Evolutionary conservation across 2,329 filamentous ascomycete species (phyloP).

Genomic region (Magnaporthiopsis incrustans): DNA sequence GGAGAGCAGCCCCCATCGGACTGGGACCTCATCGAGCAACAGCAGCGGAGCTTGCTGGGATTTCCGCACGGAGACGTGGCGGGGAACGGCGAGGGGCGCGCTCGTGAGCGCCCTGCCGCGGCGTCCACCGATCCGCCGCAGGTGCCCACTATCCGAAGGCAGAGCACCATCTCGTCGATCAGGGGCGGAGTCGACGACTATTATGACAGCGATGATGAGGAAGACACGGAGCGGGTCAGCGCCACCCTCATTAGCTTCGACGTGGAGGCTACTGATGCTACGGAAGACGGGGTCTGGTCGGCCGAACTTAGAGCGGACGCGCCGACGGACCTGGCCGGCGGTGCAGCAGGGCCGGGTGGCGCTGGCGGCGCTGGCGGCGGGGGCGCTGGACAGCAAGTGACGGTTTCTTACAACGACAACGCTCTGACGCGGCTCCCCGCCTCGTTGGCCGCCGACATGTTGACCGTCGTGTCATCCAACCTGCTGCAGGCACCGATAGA

Average conservation of each 20-base stretch:
- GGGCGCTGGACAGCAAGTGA: background rate
- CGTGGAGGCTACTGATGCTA: slow-evolving; percentile 48
- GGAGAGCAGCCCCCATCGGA: slow-evolving; percentile 1
- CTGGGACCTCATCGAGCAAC: background rate
- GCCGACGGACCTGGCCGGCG: background rate
- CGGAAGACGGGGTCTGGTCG: slow-evolving; percentile 45
- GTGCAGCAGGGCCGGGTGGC: background rate
- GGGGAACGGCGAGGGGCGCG: slow-evolving; percentile 14
- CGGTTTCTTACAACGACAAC: slow-evolving; percentile 26
- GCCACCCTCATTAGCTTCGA: slow-evolving; percentile 54
- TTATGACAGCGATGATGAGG: slow-evolving; percentile 49
- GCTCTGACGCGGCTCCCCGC: slow-evolving; percentile 43
- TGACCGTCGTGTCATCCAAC: slow-evolving; percentile 34
- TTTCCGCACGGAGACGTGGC: slow-evolving; percentile 19
- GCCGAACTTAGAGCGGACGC: slow-evolving; percentile 48
- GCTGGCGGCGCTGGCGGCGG: slow-evolving; percentile 5
- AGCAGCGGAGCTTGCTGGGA: slow-evolving; percentile 8
- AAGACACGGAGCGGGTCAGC: slow-evolving; percentile 41
- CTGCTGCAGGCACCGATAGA: slow-evolving; percentile 39
- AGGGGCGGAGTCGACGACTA: slow-evolving; percentile 27
- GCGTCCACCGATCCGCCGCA: background rate
- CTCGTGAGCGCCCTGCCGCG: background rate
- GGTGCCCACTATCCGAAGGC: slow-evolving; percentile 25
- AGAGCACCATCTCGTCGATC: slow-evolving; percentile 35
- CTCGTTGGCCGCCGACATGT: slow-evolving; percentile 36